Percentiles rank a stretch among this genome's conserved stretches.
Evolutionary conservation across 2,329 filamentous ascomycete genomes (phyloP).

Genomic region (Sphaerostilbella broomeana): DNA sequence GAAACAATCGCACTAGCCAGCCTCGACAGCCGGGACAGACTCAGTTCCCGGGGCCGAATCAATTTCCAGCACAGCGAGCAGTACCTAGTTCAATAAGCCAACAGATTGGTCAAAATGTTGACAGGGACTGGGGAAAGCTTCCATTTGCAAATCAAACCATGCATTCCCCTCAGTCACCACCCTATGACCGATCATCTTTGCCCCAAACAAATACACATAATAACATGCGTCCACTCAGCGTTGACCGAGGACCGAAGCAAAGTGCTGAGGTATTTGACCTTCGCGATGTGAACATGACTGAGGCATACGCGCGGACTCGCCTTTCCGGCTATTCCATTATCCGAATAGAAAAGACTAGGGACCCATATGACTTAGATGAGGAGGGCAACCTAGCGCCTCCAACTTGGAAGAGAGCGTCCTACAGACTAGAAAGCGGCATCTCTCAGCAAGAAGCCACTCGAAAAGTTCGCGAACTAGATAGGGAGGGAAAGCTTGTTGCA

Average conservation of each 20-base stretch:
- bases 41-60: background rate
- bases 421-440: constrained; percentile 29
- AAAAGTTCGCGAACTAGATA: constrained; percentile 33
- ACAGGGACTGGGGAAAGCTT: background rate
- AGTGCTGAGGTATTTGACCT: constrained; percentile 29
- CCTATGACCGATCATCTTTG: background rate
- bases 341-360: constrained; percentile 35
- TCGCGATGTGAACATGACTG: constrained; percentile 29
- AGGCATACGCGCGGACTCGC: constrained; percentile 31
- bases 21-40: background rate
- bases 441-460: constrained; percentile 31
- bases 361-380: constrained; percentile 28
- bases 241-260: background rate
- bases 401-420: constrained; percentile 35
- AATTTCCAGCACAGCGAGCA: background rate
- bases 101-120: background rate
- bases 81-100: background rate
- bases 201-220: background rate
- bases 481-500: constrained; percentile 18
- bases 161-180: background rate
- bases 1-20: background rate
- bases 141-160: background rate
- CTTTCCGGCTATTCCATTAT: constrained; percentile 36
- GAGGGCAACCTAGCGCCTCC: constrained; percentile 28
- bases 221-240: background rate